These are phyloP conservation scores for Blastobotrys aristatus DNA, from an alignment of 1,139 yeast species.

Conservation along the genomic window DNA sequence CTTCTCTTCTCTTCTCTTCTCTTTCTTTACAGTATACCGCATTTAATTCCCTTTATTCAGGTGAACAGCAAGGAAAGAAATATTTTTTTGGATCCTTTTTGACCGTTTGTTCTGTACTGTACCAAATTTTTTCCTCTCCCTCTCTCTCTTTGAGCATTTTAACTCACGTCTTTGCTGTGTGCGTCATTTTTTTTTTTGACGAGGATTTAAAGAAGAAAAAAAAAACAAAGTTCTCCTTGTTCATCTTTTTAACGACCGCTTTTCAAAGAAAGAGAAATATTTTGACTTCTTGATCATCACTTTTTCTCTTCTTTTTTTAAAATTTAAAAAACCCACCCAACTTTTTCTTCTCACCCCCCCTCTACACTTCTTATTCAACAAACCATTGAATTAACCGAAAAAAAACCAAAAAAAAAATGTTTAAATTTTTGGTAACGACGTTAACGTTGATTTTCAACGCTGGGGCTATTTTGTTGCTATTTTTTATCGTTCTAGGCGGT, in stretches of 20 bases:
- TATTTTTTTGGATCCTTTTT: too few species aligned
- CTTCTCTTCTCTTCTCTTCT: background rate
- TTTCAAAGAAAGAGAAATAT: background rate
- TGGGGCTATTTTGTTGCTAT: conserved; percentile 48
- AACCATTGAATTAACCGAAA: background rate
- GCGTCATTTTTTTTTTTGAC: background rate
- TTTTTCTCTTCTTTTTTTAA: background rate
- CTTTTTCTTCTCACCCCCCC: background rate
- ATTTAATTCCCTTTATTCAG: too few species aligned
- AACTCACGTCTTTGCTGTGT: background rate
- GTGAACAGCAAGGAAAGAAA: too few species aligned
- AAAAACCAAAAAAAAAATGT: conserved; percentile 5
- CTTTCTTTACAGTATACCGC: background rate
- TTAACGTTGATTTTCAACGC: conserved; percentile 24
- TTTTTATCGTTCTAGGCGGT: conserved; percentile 64
- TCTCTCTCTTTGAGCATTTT: background rate
- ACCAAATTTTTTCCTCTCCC: too few species aligned
- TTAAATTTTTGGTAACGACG: conserved; percentile 17
- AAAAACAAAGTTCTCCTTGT: background rate
- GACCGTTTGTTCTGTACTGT: background rate
- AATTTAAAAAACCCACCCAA: too few species aligned
- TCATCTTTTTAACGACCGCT: background rate
- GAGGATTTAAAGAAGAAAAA: too few species aligned
- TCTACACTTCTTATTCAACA: background rate
- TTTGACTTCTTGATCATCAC: background rate